Evolutionary conservation across 2,329 filamentous ascomycete species (phyloP).

Genomic region (Colletotrichum chlorophyti): DNA sequence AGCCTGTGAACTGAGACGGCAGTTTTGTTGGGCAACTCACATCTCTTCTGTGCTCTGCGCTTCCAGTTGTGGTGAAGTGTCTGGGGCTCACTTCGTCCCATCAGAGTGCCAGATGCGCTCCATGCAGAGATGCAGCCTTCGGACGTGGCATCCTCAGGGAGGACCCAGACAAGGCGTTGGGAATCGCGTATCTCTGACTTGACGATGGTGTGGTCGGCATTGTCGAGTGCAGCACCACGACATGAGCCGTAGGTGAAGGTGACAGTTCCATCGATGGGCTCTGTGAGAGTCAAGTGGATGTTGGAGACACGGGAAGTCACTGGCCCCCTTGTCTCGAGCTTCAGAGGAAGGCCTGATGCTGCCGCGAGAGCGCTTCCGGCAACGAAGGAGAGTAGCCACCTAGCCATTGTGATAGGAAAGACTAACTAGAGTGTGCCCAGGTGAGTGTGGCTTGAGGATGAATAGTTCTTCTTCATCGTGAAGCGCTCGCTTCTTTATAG

Average conservation of each 20-base stretch:
- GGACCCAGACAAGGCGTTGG: conserved; percentile 34
- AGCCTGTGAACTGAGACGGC: conserved; percentile 18
- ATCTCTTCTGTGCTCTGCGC: conserved; percentile 29
- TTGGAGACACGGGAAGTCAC: conserved; percentile 41
- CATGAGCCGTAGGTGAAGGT: conserved; percentile 35
- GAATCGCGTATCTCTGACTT: conserved; percentile 28
- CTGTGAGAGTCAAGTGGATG: conserved; percentile 35
- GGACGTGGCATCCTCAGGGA: conserved; percentile 31
- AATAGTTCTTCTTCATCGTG: neutral
- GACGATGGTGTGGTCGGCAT: conserved; percentile 32
- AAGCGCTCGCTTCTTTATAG: conserved; percentile 15
- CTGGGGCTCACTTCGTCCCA: conserved; percentile 45
- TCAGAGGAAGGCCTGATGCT: conserved; percentile 34
- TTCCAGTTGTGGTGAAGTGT: conserved; percentile 36
- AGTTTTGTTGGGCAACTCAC: conserved; percentile 1
- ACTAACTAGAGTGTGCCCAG: neutral
- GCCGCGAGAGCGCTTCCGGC: conserved; percentile 25
- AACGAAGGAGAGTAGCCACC: conserved; percentile 26
- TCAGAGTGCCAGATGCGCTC: conserved; percentile 36
- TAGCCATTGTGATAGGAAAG: conserved; percentile 18
- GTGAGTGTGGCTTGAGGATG: conserved; percentile 10
- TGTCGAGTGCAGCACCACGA: conserved; percentile 10
- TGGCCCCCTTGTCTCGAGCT: conserved; percentile 42
- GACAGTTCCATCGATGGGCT: conserved; percentile 29
- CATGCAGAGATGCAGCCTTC: conserved; percentile 50